phyloP scores from a whole-genome alignment of 1,284 basidiomycete species.

The Marasmius sp. region DNA sequence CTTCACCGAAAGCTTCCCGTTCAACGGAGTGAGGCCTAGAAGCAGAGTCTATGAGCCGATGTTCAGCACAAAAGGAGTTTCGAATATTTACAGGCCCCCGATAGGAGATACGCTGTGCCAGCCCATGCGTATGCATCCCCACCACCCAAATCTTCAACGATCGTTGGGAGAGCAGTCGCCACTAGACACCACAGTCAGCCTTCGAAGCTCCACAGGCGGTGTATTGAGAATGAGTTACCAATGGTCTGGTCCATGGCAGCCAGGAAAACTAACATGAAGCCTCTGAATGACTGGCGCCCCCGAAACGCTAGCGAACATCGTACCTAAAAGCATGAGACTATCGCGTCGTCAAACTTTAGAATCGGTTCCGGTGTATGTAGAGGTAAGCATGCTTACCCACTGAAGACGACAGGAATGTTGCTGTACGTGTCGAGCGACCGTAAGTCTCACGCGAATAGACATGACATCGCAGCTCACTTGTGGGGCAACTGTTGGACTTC shows the following conservation, averaged over 20 bases:
- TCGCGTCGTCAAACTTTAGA: not conserved
- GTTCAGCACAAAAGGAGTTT: not conserved
- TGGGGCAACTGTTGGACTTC: slow-evolving; percentile 3
- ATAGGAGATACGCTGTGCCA: slow-evolving; percentile 29
- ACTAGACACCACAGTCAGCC: slow-evolving; percentile 9
- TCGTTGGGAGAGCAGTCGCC: slow-evolving; percentile 36
- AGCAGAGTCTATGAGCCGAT: not conserved
- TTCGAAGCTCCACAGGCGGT: not conserved
- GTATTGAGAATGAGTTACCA: not conserved
- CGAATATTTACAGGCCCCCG: not conserved
- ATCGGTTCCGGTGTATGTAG: not conserved
- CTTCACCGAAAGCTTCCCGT: slow-evolving; percentile 36
- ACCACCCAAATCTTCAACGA: slow-evolving; percentile 36
- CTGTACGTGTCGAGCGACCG: not conserved
- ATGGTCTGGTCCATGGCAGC: slow-evolving; percentile 32
- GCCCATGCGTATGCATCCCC: slow-evolving; percentile 34
- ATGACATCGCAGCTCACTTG: not conserved
- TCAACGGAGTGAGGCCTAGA: slow-evolving; percentile 29
- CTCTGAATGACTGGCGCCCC: not conserved
- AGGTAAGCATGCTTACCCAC: not conserved
- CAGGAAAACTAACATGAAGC: slow-evolving; percentile 3
- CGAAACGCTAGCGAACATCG: not conserved
- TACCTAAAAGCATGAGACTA: not conserved
- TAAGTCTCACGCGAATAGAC: not conserved
- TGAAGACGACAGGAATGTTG: not conserved